Conservation (phyloP, 495 filamentous ascomycete genomes). For the Penicillium fimorum region DNA sequence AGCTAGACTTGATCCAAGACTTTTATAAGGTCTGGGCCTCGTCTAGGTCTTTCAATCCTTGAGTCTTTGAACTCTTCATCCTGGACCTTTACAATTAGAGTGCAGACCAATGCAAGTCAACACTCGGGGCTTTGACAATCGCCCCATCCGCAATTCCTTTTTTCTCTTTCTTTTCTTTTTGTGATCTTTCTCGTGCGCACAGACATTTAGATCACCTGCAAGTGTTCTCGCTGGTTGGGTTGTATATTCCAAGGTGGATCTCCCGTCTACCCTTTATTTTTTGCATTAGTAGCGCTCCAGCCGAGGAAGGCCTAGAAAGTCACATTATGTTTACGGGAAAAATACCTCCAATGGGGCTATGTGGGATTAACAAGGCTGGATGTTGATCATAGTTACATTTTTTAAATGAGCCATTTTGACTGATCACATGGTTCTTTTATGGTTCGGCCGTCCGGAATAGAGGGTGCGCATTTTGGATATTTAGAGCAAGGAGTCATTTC, state of each 20-base stretch:
- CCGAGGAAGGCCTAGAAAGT: background rate
- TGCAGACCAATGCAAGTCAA: conserved; percentile 9
- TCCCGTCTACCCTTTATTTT: conserved; percentile 2
- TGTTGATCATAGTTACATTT: background rate
- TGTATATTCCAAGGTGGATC: background rate
- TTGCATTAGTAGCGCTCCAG: conserved; percentile 1
- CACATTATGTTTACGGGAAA: background rate
- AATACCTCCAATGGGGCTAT: background rate
- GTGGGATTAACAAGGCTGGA: background rate
- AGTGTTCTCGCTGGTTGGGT: background rate
- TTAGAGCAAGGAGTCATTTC: background rate
- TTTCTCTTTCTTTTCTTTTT: background rate
- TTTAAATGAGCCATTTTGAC: background rate
- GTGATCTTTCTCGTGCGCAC: background rate
- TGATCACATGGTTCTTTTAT: background rate
- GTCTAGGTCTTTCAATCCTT: background rate
- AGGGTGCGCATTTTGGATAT: background rate
- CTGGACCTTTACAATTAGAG: conserved; percentile 1
- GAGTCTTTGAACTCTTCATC: background rate
- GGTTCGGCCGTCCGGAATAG: background rate
- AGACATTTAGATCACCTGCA: conserved; percentile 10
- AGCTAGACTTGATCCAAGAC: background rate
- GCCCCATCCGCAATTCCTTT: background rate
- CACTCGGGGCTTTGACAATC: background rate
- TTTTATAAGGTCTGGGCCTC: conserved; percentile 2